These are phyloP conservation scores for Sherardia arvensis DNA, from an alignment of 257 asterid species.

Conservation along the genomic window DNA sequence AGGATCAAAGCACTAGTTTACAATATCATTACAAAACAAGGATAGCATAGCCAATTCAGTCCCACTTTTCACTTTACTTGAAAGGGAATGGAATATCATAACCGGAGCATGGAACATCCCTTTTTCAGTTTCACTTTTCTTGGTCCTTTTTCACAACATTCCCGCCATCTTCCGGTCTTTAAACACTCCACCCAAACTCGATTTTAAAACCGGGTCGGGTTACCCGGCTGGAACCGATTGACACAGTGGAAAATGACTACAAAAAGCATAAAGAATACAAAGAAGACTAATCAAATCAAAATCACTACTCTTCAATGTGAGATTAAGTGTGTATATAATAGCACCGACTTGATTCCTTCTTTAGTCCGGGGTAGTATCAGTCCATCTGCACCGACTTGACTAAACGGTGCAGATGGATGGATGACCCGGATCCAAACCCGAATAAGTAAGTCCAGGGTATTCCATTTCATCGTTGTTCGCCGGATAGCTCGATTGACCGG, in stretches of 20 bases:
- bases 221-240: background rate
- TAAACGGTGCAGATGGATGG: background rate
- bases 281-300: background rate
- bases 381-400: background rate
- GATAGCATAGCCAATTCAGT: background rate
- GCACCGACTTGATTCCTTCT: background rate
- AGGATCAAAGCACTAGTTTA: background rate
- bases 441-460: background rate
- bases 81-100: background rate
- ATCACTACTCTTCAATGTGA: no score
- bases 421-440: background rate
- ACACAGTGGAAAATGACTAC: background rate
- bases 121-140: background rate
- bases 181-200: background rate
- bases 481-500: constrained; percentile 77
- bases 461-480: constrained; percentile 34
- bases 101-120: background rate
- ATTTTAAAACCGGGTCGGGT: background rate
- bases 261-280: background rate
- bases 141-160: background rate
- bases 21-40: background rate
- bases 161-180: background rate
- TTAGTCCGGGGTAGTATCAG: no score
- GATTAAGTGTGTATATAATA: background rate
- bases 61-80: background rate